Base-by-base conservation (phyloP, 305 asterid genomes). In the Fraxinus velutina region DNA sequence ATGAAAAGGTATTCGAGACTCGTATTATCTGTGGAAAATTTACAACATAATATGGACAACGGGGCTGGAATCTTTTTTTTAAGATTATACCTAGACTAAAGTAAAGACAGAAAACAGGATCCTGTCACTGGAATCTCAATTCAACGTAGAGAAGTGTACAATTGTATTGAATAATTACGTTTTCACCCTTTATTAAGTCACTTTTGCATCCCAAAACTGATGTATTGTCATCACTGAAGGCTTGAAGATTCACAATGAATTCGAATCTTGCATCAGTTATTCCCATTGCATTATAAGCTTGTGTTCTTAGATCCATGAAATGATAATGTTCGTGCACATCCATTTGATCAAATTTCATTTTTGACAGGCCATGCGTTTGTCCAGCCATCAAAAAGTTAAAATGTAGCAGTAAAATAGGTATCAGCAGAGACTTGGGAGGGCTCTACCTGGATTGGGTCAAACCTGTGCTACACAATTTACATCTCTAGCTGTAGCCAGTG, bases 51-150 rank as follows among this genome's bases (percentile, higher is more conserved):
- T 36, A 74, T 37, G 9, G 9, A 76, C 32, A 60, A 77, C 6
- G 13, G 55, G 9, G 34, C 5, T 47, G 70, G 57, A 84, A 78
- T 75, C 15, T 39, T 13, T 29, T 42, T 0, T 57, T 57, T n/a
- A 57, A 57, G 29, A 57, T 60, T 19, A 60, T 7, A 21, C 13
- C 1, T 6, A 37, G 27, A 47, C 66, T 17, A 47, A 39, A 37
- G 17, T 71, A 52, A 47, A 57, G 66, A 78, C 81, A 42, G 13
- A 42, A 27, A 19, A 34, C 73, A 50, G 73, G 75, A 73, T 73
- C 72, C 62, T 70, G 72, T 4, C 72, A 77, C 64, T 5, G 64
- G 64, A 52, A 52, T n/a, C 66, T 19, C 33, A 21, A 78, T 32
- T 30, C 5, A 17, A 73, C 30, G 13, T 19, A 60, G 13, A 60